Conservation (phyloP, 2,329 filamentous ascomycete species). For the Neopestalotiopsis clavispora region DNA sequence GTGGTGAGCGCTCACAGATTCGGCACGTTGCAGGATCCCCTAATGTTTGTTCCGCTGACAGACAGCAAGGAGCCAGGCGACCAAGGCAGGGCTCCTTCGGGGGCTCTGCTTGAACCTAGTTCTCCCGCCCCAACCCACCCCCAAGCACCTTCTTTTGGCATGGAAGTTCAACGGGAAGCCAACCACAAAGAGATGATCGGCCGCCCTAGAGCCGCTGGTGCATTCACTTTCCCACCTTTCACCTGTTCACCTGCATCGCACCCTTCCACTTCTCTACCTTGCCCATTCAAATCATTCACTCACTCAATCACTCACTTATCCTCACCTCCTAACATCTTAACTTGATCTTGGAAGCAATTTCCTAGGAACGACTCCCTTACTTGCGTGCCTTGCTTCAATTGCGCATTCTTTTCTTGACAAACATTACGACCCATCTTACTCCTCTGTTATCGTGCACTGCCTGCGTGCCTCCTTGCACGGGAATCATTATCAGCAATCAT, state of each 20-base stretch:
- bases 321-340: background rate
- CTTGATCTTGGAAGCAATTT: too few species aligned
- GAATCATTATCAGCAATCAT: slow-evolving; percentile 21
- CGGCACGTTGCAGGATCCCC: too few species aligned
- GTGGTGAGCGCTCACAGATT: too few species aligned
- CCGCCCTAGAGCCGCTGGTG: background rate
- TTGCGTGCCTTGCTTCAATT: background rate
- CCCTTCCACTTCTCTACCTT: background rate
- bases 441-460: background rate
- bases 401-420: background rate
- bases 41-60: too few species aligned
- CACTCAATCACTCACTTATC: background rate
- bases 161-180: background rate
- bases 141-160: too few species aligned
- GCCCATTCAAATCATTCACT: background rate
- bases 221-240: background rate
- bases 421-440: background rate
- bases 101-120: background rate
- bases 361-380: too few species aligned
- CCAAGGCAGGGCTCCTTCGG: too few species aligned
- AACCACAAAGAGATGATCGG: slow-evolving; percentile 19
- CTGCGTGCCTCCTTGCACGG: background rate
- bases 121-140: background rate
- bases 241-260: slow-evolving; percentile 1
- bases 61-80: too few species aligned